phyloP scores from a whole-genome alignment of 495 filamentous ascomycete genomes.

The Oleoguttula mirabilis region DNA sequence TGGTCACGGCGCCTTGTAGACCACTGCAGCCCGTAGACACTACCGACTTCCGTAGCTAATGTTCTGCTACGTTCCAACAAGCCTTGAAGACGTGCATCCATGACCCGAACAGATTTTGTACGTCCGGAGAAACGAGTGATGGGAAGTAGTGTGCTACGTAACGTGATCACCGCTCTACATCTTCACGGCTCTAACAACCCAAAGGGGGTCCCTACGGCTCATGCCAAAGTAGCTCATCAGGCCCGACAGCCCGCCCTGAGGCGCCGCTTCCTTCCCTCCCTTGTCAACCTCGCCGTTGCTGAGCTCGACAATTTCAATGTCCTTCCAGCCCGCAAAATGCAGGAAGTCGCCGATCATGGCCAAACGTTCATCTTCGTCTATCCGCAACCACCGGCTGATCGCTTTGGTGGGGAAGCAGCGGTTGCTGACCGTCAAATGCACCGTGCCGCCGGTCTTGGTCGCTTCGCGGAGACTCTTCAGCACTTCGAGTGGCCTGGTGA shows the following conservation, averaged over 20 bases:
- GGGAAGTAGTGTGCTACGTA: too few relatives aligned
- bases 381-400: slow-evolving; percentile 20
- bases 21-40: too few relatives aligned
- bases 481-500: slow-evolving; percentile 31
- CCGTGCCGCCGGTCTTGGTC: slow-evolving; percentile 26
- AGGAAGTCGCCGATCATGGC: slow-evolving; percentile 37
- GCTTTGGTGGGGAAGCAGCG: slow-evolving; percentile 38
- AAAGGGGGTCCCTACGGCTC: slow-evolving; percentile 18
- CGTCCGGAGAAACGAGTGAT: too few relatives aligned
- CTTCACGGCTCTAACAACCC: slow-evolving; percentile 21
- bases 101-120: too few relatives aligned
- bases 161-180: slow-evolving; percentile 1
- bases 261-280: neutral
- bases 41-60: too few relatives aligned
- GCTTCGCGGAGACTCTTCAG: slow-evolving; percentile 24
- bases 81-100: too few relatives aligned
- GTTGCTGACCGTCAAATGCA: slow-evolving; percentile 37
- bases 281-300: slow-evolving; percentile 25
- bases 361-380: slow-evolving; percentile 24
- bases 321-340: slow-evolving; percentile 34
- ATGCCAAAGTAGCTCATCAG: slow-evolving; percentile 21
- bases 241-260: slow-evolving; percentile 7
- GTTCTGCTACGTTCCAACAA: too few relatives aligned
- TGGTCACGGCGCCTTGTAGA: too few relatives aligned
- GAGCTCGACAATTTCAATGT: slow-evolving; percentile 37